Conservation (phyloP, 139 green algal genomes). For the Yamagishiella unicocca region DNA sequence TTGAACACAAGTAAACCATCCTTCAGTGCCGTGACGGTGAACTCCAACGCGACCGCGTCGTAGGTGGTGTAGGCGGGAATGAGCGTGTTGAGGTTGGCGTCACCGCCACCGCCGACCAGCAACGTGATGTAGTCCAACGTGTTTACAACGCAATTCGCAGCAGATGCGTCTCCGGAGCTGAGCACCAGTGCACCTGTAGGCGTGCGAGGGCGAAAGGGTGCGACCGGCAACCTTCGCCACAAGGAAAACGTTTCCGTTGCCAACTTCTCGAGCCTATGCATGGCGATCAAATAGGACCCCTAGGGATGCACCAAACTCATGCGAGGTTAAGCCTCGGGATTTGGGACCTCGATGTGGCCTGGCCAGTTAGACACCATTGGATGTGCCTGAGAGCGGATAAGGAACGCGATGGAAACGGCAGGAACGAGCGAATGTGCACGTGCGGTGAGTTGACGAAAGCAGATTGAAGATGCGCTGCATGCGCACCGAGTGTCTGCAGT, state of each 20-base stretch:
- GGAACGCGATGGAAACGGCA: no score
- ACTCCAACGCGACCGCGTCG: slow-evolving; percentile 40
- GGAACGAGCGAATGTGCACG: no score
- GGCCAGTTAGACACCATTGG: not conserved
- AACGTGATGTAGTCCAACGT: slow-evolving; percentile 22
- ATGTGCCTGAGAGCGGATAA: not conserved
- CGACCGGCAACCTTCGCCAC: not conserved
- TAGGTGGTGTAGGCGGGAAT: slow-evolving; percentile 41
- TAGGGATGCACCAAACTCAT: not conserved
- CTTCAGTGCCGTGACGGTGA: slow-evolving; percentile 28
- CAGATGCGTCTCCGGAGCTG: slow-evolving; percentile 1
- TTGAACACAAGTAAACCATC: slow-evolving; percentile 43
- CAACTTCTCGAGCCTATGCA: no score
- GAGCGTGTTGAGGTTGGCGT: slow-evolving; percentile 42
- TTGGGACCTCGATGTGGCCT: not conserved
- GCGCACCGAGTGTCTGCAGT: no score
- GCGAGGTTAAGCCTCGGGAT: not conserved
- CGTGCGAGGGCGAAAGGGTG: no score
- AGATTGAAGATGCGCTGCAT: no score
- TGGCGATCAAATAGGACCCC: not conserved
- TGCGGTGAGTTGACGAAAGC: no score
- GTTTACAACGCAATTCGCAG: not conserved
- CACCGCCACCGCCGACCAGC: not conserved
- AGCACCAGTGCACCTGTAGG: slow-evolving; percentile 29
- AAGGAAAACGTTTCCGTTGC: not conserved